Percentiles rank a stretch among this genome's conserved stretches.
Evolutionary conservation across 768 basidiomycete genomes (phyloP).

Genomic region (Ramaria rubella): DNA sequence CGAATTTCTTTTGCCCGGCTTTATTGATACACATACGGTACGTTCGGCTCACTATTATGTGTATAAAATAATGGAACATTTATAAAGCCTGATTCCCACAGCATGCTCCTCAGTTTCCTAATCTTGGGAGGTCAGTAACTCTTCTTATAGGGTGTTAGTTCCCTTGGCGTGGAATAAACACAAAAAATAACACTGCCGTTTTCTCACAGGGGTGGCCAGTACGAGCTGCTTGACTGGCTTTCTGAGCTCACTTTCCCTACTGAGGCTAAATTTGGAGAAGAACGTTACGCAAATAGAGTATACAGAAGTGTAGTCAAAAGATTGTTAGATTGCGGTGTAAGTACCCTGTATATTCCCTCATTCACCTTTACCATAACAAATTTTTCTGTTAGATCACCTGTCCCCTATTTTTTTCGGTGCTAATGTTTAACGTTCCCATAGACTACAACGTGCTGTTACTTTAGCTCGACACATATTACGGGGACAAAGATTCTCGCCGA

Average conservation of each 20-base stretch:
- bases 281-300: slow-evolving; percentile 56
- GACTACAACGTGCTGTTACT: slow-evolving; percentile 96
- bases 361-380: background rate
- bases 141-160: no score
- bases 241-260: slow-evolving; percentile 78
- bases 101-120: slow-evolving; percentile 81
- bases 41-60: slow-evolving; percentile 20
- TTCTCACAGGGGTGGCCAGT: slow-evolving; percentile 62
- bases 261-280: slow-evolving; percentile 69
- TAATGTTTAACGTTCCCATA: no score
- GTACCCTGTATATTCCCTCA: slow-evolving; percentile 21
- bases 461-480: slow-evolving; percentile 74
- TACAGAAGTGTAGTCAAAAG: slow-evolving; percentile 71
- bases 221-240: slow-evolving; percentile 88
- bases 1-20: slow-evolving; percentile 77
- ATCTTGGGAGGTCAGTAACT: slow-evolving; percentile 50
- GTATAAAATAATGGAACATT: slow-evolving; percentile 22
- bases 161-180: background rate
- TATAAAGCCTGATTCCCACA: slow-evolving; percentile 21
- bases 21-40: slow-evolving; percentile 90
- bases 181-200: background rate
- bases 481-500: slow-evolving; percentile 79
- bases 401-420: no score
- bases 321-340: slow-evolving; percentile 67
- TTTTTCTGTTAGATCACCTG: no score